Conservation (phyloP, 495 filamentous ascomycete species). For the Achaetomiella virescens region DNA sequence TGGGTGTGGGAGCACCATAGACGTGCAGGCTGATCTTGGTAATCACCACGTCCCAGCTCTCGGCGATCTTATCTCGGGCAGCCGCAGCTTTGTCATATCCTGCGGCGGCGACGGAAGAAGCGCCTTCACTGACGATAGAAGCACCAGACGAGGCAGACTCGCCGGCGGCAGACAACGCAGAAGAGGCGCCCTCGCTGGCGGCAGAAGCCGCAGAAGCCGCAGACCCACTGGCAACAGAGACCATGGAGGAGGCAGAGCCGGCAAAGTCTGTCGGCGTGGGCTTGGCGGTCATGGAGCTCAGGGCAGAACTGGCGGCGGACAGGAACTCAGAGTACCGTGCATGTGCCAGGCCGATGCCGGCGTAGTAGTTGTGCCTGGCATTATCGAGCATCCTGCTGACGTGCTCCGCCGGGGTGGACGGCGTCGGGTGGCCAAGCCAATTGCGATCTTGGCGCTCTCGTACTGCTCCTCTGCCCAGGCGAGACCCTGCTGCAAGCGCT, state of each 20-base stretch:
- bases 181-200: constrained; percentile 19
- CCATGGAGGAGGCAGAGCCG: constrained; percentile 35
- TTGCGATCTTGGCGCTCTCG: constrained; percentile 50
- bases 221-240: constrained; percentile 26
- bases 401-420: constrained; percentile 40
- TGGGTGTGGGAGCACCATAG: constrained; percentile 65
- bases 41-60: constrained; percentile 61
- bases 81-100: constrained; percentile 20
- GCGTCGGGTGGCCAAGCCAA: constrained; percentile 47
- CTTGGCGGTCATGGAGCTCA: constrained; percentile 45
- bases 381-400: constrained; percentile 52
- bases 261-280: constrained; percentile 43
- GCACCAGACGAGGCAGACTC: constrained; percentile 26
- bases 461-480: constrained; percentile 61
- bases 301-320: constrained; percentile 56
- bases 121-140: constrained; percentile 30
- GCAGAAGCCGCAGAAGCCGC: constrained; percentile 20
- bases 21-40: constrained; percentile 62
- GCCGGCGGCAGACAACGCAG: constrained; percentile 21
- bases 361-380: constrained; percentile 68
- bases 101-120: constrained; percentile 23
- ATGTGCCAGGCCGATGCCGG: constrained; percentile 69
- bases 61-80: constrained; percentile 38
- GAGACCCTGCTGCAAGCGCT: constrained; percentile 57
- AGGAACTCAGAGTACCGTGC: constrained; percentile 70